Conservation (phyloP, 2,329 filamentous ascomycete species). For the Fusarium tupiense region DNA sequence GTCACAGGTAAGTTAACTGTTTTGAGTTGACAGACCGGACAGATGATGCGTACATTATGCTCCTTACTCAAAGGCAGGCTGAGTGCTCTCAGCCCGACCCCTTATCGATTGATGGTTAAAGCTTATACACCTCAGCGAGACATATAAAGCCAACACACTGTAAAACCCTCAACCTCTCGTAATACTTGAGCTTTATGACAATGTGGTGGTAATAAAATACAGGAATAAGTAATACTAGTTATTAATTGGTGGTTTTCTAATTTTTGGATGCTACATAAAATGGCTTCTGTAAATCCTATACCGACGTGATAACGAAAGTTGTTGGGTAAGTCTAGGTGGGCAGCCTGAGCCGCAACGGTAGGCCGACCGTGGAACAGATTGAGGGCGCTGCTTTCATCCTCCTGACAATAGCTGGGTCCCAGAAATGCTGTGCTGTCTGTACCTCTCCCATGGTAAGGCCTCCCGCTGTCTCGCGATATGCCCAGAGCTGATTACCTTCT, state of each 20-base stretch:
- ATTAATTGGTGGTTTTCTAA: not conserved
- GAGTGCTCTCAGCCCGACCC: not conserved
- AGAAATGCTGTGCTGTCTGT: not conserved
- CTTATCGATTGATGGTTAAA: not conserved
- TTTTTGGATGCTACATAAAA: rapidly evolving
- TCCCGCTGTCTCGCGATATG: not conserved
- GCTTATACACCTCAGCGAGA: too few relatives aligned
- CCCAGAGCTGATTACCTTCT: not conserved
- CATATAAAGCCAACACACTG: too few relatives aligned
- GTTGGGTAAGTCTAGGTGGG: too few relatives aligned
- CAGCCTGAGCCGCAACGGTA: rapidly evolving
- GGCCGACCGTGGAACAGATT: not conserved
- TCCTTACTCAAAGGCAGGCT: not conserved
- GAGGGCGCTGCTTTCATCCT: not conserved
- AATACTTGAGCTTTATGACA: rapidly evolving
- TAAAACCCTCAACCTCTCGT: too few relatives aligned
- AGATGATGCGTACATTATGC: not conserved
- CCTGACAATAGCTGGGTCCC: not conserved
- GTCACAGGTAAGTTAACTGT: rapidly evolving
- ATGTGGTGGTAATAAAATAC: rapidly evolving
- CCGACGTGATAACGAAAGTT: too few relatives aligned
- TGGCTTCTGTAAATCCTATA: rapidly evolving
- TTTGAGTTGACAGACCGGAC: not conserved
- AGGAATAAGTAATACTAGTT: not conserved
- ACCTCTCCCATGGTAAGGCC: not conserved